A percentile compares a stretch with the other conserved stretches of the same genome.
phyloP scores from a whole-genome alignment of 768 basidiomycete genomes.

The Rhizopogon vinicolor region DNA sequence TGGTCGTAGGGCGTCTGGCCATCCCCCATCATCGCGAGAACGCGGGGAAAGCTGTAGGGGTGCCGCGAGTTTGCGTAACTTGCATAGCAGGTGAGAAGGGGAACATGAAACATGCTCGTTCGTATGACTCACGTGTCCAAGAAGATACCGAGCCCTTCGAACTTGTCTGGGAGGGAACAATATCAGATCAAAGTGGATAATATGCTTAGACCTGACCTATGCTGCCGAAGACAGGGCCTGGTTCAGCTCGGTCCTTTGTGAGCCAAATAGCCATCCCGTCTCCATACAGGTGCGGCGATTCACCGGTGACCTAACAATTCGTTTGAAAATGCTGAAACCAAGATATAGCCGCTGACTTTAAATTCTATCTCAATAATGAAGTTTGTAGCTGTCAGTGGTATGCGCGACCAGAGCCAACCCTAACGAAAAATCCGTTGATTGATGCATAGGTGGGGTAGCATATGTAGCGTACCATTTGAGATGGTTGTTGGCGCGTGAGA shows the following conservation, averaged over 20 bases:
- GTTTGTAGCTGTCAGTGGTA: conserved; percentile 74
- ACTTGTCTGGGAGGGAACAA: conserved; percentile 55
- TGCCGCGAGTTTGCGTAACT: conserved; percentile 86
- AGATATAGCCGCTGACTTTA: conserved; percentile 47
- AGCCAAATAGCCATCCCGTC: conserved; percentile 96
- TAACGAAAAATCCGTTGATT: conserved; percentile 18
- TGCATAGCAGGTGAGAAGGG: not conserved
- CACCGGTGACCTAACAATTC: conserved; percentile 58
- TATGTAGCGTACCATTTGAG: conserved; percentile 66
- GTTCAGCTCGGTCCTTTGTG: conserved; percentile 71
- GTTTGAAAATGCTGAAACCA: not conserved
- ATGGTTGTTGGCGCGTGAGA: conserved; percentile 73
- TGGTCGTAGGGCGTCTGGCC: conserved; percentile 84
- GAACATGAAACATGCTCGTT: not conserved
- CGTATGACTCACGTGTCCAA: conserved; percentile 75
- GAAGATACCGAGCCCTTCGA: conserved; percentile 87
- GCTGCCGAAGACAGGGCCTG: conserved; percentile 92
- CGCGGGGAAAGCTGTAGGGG: conserved; percentile 81
- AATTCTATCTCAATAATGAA: conserved; percentile 93
- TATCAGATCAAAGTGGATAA: not conserved
- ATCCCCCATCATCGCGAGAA: conserved; percentile 85
- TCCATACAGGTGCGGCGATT: conserved; percentile 71
- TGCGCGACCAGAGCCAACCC: conserved; percentile 97
- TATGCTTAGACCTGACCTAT: conserved; percentile 49
- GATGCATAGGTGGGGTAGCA: not conserved